Conservation (phyloP, 768 basidiomycete species). For the Russula emetica region DNA sequence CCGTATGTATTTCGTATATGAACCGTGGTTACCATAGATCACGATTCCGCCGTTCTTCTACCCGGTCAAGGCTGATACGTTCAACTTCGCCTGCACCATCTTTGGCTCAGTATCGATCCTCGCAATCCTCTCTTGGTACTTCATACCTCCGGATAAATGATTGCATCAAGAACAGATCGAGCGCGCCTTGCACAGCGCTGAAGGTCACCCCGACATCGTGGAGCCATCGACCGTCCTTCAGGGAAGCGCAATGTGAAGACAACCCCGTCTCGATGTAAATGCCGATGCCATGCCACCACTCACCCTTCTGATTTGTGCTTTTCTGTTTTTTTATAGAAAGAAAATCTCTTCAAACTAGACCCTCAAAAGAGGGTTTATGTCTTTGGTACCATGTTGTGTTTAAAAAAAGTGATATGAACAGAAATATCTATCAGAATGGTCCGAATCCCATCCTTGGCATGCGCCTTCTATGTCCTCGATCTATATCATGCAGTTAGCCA, state of each 20-base stretch:
- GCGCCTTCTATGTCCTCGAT: constrained; percentile 75
- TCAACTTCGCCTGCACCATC: constrained; percentile 84
- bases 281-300: not conserved
- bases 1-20: no score
- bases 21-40: no score
- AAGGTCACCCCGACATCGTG: constrained; percentile 16
- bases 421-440: constrained; percentile 37
- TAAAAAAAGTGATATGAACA: not conserved
- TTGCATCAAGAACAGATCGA: constrained; percentile 59
- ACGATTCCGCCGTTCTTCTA: constrained; percentile 85
- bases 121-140: constrained; percentile 71
- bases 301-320: not conserved
- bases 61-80: constrained; percentile 68
- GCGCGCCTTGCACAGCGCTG: constrained; percentile 40
- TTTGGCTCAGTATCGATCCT: constrained; percentile 76
- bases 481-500: constrained; percentile 31
- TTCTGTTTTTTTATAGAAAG: not conserved
- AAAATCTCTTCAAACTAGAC: not conserved
- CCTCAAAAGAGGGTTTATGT: not conserved
- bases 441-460: constrained; percentile 73
- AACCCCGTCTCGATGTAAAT: not conserved
- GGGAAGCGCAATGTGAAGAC: not conserved
- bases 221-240: not conserved
- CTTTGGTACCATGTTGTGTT: not conserved
- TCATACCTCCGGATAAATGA: constrained; percentile 79